Conservation (phyloP, 1,284 basidiomycete species). For the Pseudomicrostroma phylloplanum region DNA sequence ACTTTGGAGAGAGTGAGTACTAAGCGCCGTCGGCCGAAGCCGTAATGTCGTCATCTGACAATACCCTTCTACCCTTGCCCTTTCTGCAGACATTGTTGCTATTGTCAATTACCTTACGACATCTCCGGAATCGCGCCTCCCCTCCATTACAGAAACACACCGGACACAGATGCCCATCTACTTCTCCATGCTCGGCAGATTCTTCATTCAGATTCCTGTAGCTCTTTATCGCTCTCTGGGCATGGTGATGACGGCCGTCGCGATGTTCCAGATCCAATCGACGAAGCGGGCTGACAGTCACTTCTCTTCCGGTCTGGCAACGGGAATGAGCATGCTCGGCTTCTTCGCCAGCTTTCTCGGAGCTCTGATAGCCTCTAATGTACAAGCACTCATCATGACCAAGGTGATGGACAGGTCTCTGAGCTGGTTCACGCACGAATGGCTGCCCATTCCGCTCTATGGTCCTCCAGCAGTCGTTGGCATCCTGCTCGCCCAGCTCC, state of each 20-base stretch:
- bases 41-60: neutral
- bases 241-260: constrained; percentile 37
- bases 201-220: constrained; percentile 56
- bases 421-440: constrained; percentile 59
- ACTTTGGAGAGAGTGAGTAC: constrained; percentile 75
- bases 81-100: constrained; percentile 58
- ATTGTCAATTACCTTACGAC: constrained; percentile 71
- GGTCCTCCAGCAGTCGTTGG: constrained; percentile 62
- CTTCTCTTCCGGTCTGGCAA: constrained; percentile 27
- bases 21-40: neutral
- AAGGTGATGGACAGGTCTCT: constrained; percentile 60
- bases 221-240: constrained; percentile 45
- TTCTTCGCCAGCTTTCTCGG: constrained; percentile 46
- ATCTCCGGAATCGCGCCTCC: constrained; percentile 41
- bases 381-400: constrained; percentile 67
- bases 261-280: constrained; percentile 47
- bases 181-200: constrained; percentile 51
- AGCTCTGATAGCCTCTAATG: constrained; percentile 62
- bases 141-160: constrained; percentile 20
- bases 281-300: constrained; percentile 47
- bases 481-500: constrained; percentile 61
- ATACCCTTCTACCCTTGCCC: neutral
- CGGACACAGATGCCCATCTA: constrained; percentile 64
- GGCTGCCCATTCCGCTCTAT: constrained; percentile 68
- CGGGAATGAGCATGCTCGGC: constrained; percentile 31